Evolutionary conservation across 106 monocot genomes (phyloP).

Genomic region (Allium cepa): DNA sequence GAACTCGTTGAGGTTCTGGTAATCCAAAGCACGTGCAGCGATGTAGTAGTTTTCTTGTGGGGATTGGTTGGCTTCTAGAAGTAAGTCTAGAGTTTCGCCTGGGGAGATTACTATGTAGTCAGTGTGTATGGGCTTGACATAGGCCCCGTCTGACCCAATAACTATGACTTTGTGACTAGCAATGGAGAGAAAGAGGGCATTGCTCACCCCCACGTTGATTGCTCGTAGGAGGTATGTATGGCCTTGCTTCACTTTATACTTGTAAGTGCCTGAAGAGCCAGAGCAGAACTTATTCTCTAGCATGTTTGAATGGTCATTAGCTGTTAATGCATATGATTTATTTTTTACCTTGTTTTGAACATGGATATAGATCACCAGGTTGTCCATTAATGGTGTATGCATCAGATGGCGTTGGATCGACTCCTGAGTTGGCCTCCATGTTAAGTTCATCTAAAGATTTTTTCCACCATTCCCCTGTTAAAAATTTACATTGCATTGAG

Average conservation of each 20-base stretch:
- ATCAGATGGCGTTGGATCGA: constrained; percentile 19
- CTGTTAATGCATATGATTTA: neutral
- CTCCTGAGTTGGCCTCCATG: constrained; percentile 6
- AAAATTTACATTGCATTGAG: too few species aligned
- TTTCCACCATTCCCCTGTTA: constrained; percentile 42
- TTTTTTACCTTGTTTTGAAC: constrained; percentile 14
- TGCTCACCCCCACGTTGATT: constrained; percentile 31
- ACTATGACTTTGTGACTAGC: constrained; percentile 24
- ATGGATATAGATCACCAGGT: constrained; percentile 31
- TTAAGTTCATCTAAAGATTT: constrained; percentile 2
- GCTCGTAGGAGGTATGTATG: constrained; percentile 42
- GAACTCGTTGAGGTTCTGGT: constrained; percentile 22
- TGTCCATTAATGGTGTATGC: constrained; percentile 43
- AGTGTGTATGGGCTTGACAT: constrained; percentile 18
- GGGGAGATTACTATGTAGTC: constrained; percentile 25
- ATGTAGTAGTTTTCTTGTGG: constrained; percentile 38
- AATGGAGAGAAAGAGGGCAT: constrained; percentile 31
- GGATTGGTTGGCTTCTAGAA: constrained; percentile 7
- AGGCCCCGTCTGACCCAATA: constrained; percentile 33
- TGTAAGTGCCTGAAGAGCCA: constrained; percentile 19
- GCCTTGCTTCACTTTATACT: constrained; percentile 24
- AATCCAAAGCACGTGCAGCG: constrained; percentile 47
- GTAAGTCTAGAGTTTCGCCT: constrained; percentile 31
- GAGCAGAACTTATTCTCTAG: neutral
- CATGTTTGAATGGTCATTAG: neutral